Evolutionary conservation across 2,329 filamentous ascomycete genomes (phyloP).

Genomic region (Fonsecaea nubica): DNA sequence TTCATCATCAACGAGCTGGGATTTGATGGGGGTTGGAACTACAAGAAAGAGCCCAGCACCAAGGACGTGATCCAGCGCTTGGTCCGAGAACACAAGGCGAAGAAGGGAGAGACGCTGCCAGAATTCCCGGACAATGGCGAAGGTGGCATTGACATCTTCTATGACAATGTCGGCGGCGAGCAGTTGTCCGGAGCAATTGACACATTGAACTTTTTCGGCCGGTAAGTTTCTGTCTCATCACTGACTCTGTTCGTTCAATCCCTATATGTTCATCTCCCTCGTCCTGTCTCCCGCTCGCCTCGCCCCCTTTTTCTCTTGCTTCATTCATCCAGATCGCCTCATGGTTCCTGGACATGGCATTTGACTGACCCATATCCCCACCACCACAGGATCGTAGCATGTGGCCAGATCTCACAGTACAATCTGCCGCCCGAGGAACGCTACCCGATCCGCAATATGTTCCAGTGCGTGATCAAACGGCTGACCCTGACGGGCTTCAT

Average conservation of each 20-base stretch:
- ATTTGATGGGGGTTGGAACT: constrained; percentile 82
- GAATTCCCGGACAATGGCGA: constrained; percentile 70
- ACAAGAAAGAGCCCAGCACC: constrained; percentile 76
- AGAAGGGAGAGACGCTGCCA: constrained; percentile 67
- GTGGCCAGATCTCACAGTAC: constrained; percentile 72
- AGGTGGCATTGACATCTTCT: constrained; percentile 84
- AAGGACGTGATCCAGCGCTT: constrained; percentile 71
- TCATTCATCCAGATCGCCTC: not conserved
- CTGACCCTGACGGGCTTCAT: constrained; percentile 77
- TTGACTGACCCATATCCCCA: not conserved
- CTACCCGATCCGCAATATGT: constrained; percentile 72
- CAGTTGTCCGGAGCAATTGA: constrained; percentile 62
- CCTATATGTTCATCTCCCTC: not conserved
- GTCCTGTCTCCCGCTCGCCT: not conserved
- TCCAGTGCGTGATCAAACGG: constrained; percentile 70
- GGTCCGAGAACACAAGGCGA: constrained; percentile 67
- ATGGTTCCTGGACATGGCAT: not conserved
- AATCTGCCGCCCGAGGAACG: constrained; percentile 65
- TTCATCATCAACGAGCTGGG: constrained; percentile 73
- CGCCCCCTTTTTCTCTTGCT: too few species aligned
- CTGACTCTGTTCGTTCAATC: not conserved
- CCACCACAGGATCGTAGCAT: constrained; percentile 31
- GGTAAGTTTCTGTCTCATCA: constrained; percentile 43
- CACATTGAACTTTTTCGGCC: constrained; percentile 68
- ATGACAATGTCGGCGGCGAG: constrained; percentile 79